A percentile compares a stretch with the other conserved stretches of the same genome.
These are phyloP conservation scores for Cucurbita moschata DNA, from an alignment of 306 rosid species.

Conservation along the genomic window DNA sequence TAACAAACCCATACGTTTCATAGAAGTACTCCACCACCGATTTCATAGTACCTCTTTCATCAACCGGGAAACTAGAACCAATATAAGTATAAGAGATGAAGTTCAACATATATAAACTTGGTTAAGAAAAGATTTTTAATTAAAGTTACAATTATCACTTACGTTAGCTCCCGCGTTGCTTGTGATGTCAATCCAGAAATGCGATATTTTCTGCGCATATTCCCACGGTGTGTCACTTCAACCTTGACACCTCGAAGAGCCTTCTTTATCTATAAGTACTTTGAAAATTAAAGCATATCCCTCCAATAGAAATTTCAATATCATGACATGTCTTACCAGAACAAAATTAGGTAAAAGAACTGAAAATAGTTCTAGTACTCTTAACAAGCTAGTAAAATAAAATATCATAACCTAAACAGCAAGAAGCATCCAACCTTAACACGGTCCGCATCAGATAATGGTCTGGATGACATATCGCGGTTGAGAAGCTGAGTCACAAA, in stretches of 20 bases:
- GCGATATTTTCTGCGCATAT: slow-evolving; percentile 87
- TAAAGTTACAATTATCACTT: slow-evolving; percentile 11
- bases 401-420: background rate
- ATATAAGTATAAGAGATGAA: slow-evolving; percentile 10
- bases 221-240: slow-evolving; percentile 93
- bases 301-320: background rate
- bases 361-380: background rate
- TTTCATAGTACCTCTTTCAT: slow-evolving; percentile 83
- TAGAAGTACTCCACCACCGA: slow-evolving; percentile 83
- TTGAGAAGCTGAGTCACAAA: slow-evolving; percentile 69
- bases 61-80: slow-evolving; percentile 68
- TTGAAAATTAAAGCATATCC: background rate
- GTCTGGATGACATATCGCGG: slow-evolving; percentile 62
- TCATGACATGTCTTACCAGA: background rate
- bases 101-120: background rate
- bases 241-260: slow-evolving; percentile 92
- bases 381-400: background rate
- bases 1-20: slow-evolving; percentile 76
- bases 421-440: slow-evolving; percentile 49
- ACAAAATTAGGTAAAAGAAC: background rate
- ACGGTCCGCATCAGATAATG: slow-evolving; percentile 82
- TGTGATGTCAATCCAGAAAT: slow-evolving; percentile 86
- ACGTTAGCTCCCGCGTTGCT: slow-evolving; percentile 90
- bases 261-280: slow-evolving; percentile 56
- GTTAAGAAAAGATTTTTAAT: background rate